Evolutionary conservation across 495 filamentous ascomycete species (phyloP).

Genomic region (Talaromyces nanjingensis): DNA sequence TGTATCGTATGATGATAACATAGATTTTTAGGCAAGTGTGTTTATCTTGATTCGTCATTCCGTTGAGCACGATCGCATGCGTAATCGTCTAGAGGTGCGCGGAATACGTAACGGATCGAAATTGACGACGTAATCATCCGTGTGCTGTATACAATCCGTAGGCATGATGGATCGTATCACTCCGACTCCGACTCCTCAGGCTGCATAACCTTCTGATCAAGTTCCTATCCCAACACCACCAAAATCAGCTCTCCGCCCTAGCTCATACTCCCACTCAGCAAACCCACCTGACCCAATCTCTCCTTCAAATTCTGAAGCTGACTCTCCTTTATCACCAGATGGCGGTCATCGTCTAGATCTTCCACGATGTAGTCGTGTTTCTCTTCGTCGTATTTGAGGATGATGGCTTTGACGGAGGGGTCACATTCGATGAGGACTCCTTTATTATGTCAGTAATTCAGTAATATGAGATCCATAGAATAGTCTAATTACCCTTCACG

Average conservation of each 20-base stretch:
- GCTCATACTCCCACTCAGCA: neutral
- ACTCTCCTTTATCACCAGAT: constrained; percentile 65
- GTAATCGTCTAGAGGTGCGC: neutral
- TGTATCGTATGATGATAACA: neutral
- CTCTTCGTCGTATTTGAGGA: constrained; percentile 62
- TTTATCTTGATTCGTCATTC: neutral
- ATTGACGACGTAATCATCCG: neutral
- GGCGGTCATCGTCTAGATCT: constrained; percentile 63
- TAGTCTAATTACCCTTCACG: constrained; percentile 5
- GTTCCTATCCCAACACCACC: constrained; percentile 27
- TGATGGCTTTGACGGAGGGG: constrained; percentile 70
- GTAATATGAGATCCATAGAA: neutral
- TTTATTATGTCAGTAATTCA: constrained; percentile 15
- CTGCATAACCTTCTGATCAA: constrained; percentile 48
- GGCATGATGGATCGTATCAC: constrained; percentile 10
- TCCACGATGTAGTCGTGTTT: constrained; percentile 68
- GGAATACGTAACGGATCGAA: neutral
- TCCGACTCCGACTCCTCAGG: constrained; percentile 47
- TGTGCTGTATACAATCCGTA: neutral
- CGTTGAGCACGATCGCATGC: neutral
- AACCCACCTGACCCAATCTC: constrained; percentile 52
- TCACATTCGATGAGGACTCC: constrained; percentile 74
- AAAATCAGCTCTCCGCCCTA: neutral
- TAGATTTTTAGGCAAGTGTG: neutral
- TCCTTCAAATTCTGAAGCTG: constrained; percentile 54